Percentiles rank a stretch among this genome's conserved stretches.
These are phyloP conservation scores for Nakaseomyces sp. DNA, from an alignment of 1,139 yeast genomes.

Conservation along the genomic window DNA sequence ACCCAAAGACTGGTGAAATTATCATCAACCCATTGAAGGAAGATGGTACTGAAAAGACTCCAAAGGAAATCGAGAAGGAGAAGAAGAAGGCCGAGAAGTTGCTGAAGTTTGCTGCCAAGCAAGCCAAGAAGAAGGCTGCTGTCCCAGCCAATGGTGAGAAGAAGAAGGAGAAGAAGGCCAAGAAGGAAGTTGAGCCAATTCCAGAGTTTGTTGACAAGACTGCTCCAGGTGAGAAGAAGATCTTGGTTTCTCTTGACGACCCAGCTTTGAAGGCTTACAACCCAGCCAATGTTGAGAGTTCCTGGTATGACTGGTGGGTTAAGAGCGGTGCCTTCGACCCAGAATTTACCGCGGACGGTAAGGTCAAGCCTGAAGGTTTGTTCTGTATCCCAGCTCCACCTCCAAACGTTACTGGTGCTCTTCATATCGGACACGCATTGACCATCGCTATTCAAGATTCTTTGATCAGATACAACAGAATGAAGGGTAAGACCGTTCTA, in stretches of 20 bases:
- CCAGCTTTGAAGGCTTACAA: conserved; percentile 90
- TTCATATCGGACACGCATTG: conserved; percentile 97
- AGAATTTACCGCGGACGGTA: conserved; percentile 66
- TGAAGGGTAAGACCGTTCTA: conserved; percentile 92
- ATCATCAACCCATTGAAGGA: conserved; percentile 33
- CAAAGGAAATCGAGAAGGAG: conserved; percentile 83
- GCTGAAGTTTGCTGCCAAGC: conserved; percentile 90
- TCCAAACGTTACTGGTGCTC: conserved; percentile 97
- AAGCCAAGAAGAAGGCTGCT: conserved; percentile 62
- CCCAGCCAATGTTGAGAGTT: conserved; percentile 87
- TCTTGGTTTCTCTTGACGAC: conserved; percentile 75
- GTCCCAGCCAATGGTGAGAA: conserved; percentile 34
- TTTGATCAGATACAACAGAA: conserved; percentile 85
- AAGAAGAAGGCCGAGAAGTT: conserved; percentile 93
- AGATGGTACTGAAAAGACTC: conserved; percentile 43
- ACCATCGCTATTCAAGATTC: conserved; percentile 94
- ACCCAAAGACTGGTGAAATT: conserved; percentile 31
- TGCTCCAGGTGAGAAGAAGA: conserved; percentile 82
- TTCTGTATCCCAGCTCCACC: conserved; percentile 97
- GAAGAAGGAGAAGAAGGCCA: conserved; percentile 65
- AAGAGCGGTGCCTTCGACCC: conserved; percentile 84
- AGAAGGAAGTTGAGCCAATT: conserved; percentile 57
- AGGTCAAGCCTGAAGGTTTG: conserved; percentile 68
- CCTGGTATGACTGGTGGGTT: conserved; percentile 99
- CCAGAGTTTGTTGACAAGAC: conserved; percentile 83